These are phyloP conservation scores for Cyclotella sp. DNA, from an alignment of 108 stramenopile species.

Conservation along the genomic window DNA sequence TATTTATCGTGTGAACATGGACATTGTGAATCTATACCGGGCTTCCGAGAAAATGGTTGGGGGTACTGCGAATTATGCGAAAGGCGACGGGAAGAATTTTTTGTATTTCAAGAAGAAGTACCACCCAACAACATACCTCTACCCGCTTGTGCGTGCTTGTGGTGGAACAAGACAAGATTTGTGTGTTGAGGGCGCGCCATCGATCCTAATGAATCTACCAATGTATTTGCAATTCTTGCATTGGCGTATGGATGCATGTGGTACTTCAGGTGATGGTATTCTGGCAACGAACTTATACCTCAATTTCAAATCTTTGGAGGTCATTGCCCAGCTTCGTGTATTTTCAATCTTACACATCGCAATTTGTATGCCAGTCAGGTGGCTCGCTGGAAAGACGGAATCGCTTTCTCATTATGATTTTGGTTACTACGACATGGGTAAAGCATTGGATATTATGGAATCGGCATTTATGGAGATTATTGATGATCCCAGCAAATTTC, in stretches of 20 bases:
- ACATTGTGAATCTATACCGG: slow-evolving; percentile 4
- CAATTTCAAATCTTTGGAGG: slow-evolving; percentile 6
- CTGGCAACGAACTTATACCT: slow-evolving; percentile 1
- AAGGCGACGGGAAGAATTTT: background rate
- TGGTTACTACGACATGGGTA: slow-evolving; percentile 1
- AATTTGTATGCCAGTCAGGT: slow-evolving; percentile 10
- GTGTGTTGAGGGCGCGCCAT: slow-evolving; percentile 13
- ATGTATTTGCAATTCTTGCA: slow-evolving; percentile 19
- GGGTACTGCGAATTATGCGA: slow-evolving; percentile 7
- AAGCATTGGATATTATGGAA: slow-evolving; percentile 18
- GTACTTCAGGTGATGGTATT: slow-evolving; percentile 3
- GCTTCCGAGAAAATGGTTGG: slow-evolving; percentile 9
- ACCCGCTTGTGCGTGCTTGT: slow-evolving; percentile 2
- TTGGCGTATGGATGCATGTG: slow-evolving; percentile 4
- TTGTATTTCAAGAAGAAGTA: background rate
- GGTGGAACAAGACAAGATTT: slow-evolving; percentile 29
- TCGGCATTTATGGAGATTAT: slow-evolving; percentile 8
- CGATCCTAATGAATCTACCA: slow-evolving; percentile 12
- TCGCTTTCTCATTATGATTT: slow-evolving; percentile 6
- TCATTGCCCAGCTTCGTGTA: slow-evolving; percentile 14
- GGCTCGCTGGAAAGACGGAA: slow-evolving; percentile 5
- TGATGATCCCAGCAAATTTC: background rate
- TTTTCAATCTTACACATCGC: slow-evolving; percentile 24
- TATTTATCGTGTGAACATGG: background rate
- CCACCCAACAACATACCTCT: slow-evolving; percentile 9